phyloP scores from a whole-genome alignment of 345 rosid genomes.

The Mangifera indica region DNA sequence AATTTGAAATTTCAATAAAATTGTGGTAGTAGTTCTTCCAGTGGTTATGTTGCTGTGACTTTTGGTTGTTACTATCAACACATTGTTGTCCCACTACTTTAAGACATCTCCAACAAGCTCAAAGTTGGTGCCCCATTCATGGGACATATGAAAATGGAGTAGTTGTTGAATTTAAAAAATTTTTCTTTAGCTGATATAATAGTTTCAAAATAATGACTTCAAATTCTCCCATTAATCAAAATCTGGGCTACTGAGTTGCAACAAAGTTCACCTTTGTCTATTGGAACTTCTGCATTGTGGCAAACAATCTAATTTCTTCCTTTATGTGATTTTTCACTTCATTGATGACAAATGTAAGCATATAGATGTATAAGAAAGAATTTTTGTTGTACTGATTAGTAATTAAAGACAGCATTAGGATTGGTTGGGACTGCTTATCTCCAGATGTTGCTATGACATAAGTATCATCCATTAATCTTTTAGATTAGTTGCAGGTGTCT shows the following conservation, averaged over 20 bases:
- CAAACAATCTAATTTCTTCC: not conserved
- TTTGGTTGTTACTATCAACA: not conserved
- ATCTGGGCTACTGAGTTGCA: not conserved
- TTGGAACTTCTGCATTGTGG: not conserved
- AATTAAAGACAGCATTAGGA: too few species aligned
- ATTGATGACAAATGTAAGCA: not conserved
- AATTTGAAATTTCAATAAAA: constrained; percentile 2
- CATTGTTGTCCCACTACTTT: not conserved
- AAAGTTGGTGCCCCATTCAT: not conserved
- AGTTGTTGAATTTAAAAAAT: not conserved
- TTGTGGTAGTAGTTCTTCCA: not conserved
- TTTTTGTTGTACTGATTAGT: too few species aligned
- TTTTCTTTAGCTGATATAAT: not conserved
- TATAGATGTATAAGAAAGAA: not conserved
- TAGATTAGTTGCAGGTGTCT: not conserved
- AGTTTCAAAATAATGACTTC: not conserved
- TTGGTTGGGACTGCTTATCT: too few species aligned
- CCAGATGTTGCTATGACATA: too few species aligned
- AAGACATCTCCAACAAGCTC: not conserved
- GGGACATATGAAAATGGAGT: not conserved
- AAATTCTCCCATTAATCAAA: not conserved
- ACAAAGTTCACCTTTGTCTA: not conserved
- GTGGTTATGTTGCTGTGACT: not conserved
- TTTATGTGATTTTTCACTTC: not conserved
- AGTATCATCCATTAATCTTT: too few species aligned